A percentile compares a stretch with the other conserved stretches of the same genome.
phyloP scores from a whole-genome alignment of 441 rosid genomes.

The Erodium trifolium region DNA sequence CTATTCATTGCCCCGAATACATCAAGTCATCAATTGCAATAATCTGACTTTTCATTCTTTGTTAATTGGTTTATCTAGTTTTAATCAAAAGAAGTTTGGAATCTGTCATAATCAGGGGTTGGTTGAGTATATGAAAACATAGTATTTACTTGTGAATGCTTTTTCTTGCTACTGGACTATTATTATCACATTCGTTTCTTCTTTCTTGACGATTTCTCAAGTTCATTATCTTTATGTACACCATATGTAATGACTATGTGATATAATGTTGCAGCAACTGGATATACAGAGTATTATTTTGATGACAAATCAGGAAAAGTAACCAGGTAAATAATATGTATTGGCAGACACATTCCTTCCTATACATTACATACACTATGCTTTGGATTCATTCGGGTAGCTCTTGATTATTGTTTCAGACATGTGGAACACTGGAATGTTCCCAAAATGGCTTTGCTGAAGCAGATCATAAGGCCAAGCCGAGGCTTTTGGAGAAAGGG shows the following conservation, averaged over 20 bases:
- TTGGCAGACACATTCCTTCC: neutral
- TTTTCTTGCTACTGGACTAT: neutral
- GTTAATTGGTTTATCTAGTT: neutral
- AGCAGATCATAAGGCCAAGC: conserved; percentile 75
- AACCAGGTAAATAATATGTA: conserved; percentile 50
- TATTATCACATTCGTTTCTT: neutral
- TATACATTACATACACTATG: neutral
- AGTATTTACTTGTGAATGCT: neutral
- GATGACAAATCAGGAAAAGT: conserved; percentile 61
- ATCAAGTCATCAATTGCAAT: neutral
- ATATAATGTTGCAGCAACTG: conserved; percentile 51
- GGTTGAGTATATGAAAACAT: neutral
- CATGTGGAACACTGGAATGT: conserved; percentile 95
- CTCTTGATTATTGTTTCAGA: conserved; percentile 29
- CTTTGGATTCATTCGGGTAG: neutral
- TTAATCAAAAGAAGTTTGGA: neutral
- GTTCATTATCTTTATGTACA: no score
- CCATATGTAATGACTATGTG: neutral
- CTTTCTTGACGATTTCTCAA: neutral
- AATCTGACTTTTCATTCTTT: neutral
- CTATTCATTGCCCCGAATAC: neutral
- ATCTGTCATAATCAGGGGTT: neutral
- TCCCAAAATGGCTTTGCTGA: conserved; percentile 80
- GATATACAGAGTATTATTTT: conserved; percentile 77
- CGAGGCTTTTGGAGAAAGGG: conserved; percentile 37